A percentile compares a stretch with the other conserved stretches of the same genome.
These are phyloP conservation scores for Metschnikowia noctiluminum DNA, from an alignment of 805 yeast genomes.

Conservation along the genomic window DNA sequence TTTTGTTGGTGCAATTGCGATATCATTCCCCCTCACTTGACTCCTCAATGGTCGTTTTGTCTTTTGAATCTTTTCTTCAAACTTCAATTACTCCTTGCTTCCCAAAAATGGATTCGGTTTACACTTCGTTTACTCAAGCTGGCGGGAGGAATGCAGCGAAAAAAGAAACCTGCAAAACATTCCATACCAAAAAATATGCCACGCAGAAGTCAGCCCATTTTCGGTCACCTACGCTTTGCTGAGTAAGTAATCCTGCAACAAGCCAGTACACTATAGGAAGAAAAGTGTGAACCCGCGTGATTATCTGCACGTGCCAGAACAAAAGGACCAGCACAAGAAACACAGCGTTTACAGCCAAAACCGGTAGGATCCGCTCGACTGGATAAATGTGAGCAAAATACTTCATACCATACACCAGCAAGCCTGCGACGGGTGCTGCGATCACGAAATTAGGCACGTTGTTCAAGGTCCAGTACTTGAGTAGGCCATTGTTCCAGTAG, in stretches of 20 bases:
- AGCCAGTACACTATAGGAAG: constrained; percentile 72
- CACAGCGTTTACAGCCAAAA: constrained; percentile 39
- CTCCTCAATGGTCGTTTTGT: too few species aligned
- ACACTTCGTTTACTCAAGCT: constrained; percentile 40
- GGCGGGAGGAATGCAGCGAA: constrained; percentile 90
- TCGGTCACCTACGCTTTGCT: constrained; percentile 8
- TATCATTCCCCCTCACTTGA: too few species aligned
- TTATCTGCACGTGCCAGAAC: constrained; percentile 81
- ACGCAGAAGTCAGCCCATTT: constrained; percentile 16
- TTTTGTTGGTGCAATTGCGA: too few species aligned
- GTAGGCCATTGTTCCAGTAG: constrained; percentile 84
- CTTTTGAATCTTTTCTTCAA: too few species aligned
- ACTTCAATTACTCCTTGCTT: too few species aligned
- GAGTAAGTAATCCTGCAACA: constrained; percentile 45
- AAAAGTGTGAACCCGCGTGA: constrained; percentile 75
- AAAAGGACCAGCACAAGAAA: constrained; percentile 51
- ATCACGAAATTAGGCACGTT: constrained; percentile 82
- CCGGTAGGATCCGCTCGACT: constrained; percentile 32
- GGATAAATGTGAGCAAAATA: constrained; percentile 37
- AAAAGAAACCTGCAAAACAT: constrained; percentile 61
- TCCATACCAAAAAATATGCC: constrained; percentile 58
- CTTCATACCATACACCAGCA: constrained; percentile 41
- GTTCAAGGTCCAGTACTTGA: constrained; percentile 76
- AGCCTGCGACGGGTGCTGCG: constrained; percentile 61
- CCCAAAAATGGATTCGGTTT: too few species aligned